Base-by-base conservation (phyloP, 768 basidiomycete genomes). In the Russula griseocarnosa region DNA sequence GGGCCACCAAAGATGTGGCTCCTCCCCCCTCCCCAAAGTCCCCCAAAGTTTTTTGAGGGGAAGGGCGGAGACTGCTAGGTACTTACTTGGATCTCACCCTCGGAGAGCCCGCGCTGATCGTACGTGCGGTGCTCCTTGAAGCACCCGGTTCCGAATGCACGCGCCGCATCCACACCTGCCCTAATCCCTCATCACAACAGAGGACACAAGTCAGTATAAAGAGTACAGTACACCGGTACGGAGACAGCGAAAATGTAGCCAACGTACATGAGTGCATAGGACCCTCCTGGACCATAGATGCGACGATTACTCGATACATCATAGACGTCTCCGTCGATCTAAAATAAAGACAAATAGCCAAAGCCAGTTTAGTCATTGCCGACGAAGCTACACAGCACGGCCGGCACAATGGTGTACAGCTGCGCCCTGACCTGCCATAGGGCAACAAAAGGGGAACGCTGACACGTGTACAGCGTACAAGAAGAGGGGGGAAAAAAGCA, bases 311-410 rank as follows among this genome's bases (percentile, higher is more conserved):
- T 81, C n/a, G 87, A 84, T 58, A 98, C 95, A 71, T 98, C 95
- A 75, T 86, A 98, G 9, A 98, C 92, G 58, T 90, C 89, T 14
- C 91, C 90, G 72, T 94, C 92, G 73, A 98, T 89, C 92, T 93
- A 72, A 42, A 24, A 49, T 1, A 14, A 36, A 32, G 24, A 40
- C 26, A 32, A 42, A 38, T 40, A 40, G 16, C 18, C 10, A 53
- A 24, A 51, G 59, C 49, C 51, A 70, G 65, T 60, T 61, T 64
- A 69, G 51, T 71, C 55, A n/a, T 24, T 52, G 91, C 94, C 16
- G 10, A 26, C 28, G 28, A 49, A 46, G 10, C 24, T 40, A 44
- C 40, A 30, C 38, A 40, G 38, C 38, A 40, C 16, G 38, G 6
- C 38, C 38, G 38, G 16, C 38, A 40, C 6, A 40, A 40, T 40